phyloP scores from a whole-genome alignment of 202 grass and related monocot genomes.

The Panicum hallii region DNA sequence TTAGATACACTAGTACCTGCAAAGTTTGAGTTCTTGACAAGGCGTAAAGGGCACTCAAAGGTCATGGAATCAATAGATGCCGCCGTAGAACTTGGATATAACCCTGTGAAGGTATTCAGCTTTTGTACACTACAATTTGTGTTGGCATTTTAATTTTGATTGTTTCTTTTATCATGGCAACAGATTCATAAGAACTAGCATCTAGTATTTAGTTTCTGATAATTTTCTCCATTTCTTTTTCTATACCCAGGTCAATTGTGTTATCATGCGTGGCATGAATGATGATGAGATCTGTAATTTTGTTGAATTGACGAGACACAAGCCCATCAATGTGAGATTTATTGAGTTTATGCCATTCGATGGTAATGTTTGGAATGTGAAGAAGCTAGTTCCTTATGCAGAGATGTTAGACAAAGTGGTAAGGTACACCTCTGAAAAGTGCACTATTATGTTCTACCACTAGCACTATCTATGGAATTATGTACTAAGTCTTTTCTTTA shows the following conservation, averaged over 20 bases:
- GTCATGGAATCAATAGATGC: slow-evolving; percentile 84
- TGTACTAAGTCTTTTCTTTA: slow-evolving; percentile 19
- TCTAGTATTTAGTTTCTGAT: slow-evolving; percentile 1
- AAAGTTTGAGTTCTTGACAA: slow-evolving; percentile 98
- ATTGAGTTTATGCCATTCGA: slow-evolving; percentile 99
- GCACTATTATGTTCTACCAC: slow-evolving; percentile 31
- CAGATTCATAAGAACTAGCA: slow-evolving; percentile 10
- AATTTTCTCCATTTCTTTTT: background rate
- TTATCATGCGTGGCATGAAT: slow-evolving; percentile 94
- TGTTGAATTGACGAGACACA: slow-evolving; percentile 86
- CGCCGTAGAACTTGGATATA: slow-evolving; percentile 84
- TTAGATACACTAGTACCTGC: slow-evolving; percentile 91
- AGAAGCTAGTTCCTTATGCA: slow-evolving; percentile 93
- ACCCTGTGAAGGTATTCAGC: slow-evolving; percentile 76
- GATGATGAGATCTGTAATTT: slow-evolving; percentile 97
- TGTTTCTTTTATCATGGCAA: background rate
- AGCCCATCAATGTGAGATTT: slow-evolving; percentile 92
- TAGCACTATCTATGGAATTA: slow-evolving; percentile 4
- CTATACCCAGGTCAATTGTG: slow-evolving; percentile 78
- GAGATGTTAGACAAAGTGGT: slow-evolving; percentile 97
- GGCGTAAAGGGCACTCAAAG: slow-evolving; percentile 85
- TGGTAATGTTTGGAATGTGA: slow-evolving; percentile 99
- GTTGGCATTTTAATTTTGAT: background rate
- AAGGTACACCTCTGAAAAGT: slow-evolving; percentile 68
- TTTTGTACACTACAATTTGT: slow-evolving; percentile 11